Conservation (phyloP, 2,329 filamentous ascomycete genomes). For the Coniochaeta hoffmannii region DNA sequence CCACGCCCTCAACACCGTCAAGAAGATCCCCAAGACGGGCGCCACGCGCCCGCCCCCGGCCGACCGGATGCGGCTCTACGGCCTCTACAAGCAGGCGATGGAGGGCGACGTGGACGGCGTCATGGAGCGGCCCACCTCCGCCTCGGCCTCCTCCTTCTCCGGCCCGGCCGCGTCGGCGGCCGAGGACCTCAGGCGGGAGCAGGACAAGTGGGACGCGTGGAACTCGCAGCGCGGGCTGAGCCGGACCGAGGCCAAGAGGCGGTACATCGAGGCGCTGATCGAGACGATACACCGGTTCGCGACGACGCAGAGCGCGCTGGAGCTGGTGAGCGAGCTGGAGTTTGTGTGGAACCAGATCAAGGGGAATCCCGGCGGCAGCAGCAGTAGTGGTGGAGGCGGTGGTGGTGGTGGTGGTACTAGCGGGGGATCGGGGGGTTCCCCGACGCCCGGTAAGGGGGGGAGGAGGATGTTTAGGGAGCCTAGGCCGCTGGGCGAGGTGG, state of each 20-base stretch:
- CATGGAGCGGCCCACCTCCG: constrained; percentile 66
- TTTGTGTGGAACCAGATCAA: constrained; percentile 99
- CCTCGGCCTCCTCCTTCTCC: constrained; percentile 32
- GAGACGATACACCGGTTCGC: constrained; percentile 97
- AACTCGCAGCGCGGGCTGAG: constrained; percentile 76
- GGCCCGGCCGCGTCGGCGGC: constrained; percentile 35
- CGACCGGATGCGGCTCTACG: constrained; percentile 88
- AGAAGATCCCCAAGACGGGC: constrained; percentile 92
- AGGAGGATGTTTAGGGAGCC: constrained; percentile 19
- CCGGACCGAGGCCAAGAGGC: constrained; percentile 86
- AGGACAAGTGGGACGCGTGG: constrained; percentile 89
- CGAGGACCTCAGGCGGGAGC: constrained; percentile 51
- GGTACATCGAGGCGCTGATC: constrained; percentile 90
- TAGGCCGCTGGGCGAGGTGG: constrained; percentile 25
- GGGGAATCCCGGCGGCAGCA: constrained; percentile 50
- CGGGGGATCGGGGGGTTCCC: constrained; percentile 27
- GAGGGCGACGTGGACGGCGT: constrained; percentile 94
- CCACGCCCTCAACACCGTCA: constrained; percentile 97
- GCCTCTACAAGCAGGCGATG: constrained; percentile 98
- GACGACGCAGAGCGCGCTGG: constrained; percentile 76
- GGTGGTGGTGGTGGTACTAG: no score
- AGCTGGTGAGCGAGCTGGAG: constrained; percentile 89
- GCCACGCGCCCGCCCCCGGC: constrained; percentile 78
- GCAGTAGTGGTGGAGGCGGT: no score
- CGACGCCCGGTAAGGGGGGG: constrained; percentile 18